Evolutionary conservation across 1,284 basidiomycete genomes (phyloP).

Genomic region (Cryptococcus sp.): DNA sequence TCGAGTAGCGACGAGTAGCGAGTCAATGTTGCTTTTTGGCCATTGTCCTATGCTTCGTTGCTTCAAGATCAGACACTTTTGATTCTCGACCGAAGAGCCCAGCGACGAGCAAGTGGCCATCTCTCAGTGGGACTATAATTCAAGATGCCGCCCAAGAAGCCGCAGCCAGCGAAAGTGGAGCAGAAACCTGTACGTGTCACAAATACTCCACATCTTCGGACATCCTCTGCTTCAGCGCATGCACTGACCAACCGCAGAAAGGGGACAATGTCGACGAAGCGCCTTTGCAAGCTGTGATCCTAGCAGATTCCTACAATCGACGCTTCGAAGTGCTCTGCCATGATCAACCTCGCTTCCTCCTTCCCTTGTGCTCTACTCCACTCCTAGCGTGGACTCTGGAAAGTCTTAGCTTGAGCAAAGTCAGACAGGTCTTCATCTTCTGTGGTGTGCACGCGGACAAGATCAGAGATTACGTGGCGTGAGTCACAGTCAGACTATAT

Average conservation of each 20-base stretch:
- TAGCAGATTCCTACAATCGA: conserved; percentile 93
- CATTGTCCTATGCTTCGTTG: no score
- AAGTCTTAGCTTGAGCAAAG: conserved; percentile 84
- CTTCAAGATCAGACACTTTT: no score
- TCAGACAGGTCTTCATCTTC: conserved; percentile 93
- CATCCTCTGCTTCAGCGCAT: neutral
- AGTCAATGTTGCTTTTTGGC: no score
- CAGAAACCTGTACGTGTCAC: conserved; percentile 22
- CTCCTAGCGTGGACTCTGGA: conserved; percentile 96
- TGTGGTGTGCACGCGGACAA: conserved; percentile 82
- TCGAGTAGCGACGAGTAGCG: no score
- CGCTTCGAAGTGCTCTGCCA: conserved; percentile 85
- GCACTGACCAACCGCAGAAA: conserved; percentile 27
- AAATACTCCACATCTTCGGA: neutral
- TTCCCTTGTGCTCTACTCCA: conserved; percentile 91
- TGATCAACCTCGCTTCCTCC: conserved; percentile 78
- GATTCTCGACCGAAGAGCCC: no score
- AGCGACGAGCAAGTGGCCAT: no score
- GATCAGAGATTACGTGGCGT: conserved; percentile 79
- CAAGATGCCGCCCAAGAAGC: conserved; percentile 49
- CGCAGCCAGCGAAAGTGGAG: conserved; percentile 29
- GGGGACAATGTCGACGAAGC: conserved; percentile 64
- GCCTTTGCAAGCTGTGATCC: conserved; percentile 84
- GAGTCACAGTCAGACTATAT: conserved; percentile 42
- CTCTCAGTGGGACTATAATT: no score